Conservation (phyloP, 192 early-diverging fungal genomes). For the Obelidium mucronatum region DNA sequence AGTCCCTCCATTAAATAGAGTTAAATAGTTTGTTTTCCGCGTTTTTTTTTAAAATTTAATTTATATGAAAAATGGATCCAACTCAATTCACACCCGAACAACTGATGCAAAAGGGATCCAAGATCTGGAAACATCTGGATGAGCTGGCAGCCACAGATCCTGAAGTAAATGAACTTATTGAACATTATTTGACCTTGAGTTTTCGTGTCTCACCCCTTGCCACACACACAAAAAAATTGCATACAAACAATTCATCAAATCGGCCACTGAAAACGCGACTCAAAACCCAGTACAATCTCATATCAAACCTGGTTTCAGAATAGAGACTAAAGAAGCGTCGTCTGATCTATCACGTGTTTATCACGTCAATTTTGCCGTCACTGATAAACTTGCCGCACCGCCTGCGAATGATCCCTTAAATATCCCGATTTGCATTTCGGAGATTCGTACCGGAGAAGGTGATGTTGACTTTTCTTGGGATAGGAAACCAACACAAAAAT, state of each 20-base stretch:
- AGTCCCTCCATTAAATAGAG: no score
- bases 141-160: conserved; percentile 22
- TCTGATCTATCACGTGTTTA: background rate
- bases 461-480: background rate
- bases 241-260: conserved; percentile 17
- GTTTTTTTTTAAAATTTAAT: no score
- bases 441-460: conserved; percentile 22
- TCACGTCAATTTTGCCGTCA: conserved; percentile 23
- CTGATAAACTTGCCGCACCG: conserved; percentile 3
- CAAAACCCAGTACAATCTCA: background rate
- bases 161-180: background rate
- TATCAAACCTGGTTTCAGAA: conserved; percentile 21
- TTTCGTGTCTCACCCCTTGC: background rate
- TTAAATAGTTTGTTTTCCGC: no score
- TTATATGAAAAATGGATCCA: background rate
- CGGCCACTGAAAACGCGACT: background rate
- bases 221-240: background rate
- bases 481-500: no score
- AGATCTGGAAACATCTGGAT: conserved; percentile 25
- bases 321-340: conserved; percentile 4
- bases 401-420: conserved; percentile 27
- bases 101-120: conserved; percentile 5
- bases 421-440: conserved; percentile 31
- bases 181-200: background rate
- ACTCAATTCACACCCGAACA: conserved; percentile 9